A percentile compares a stretch with the other conserved stretches of the same genome.
Evolutionary conservation across 768 basidiomycete species (phyloP).

Genomic region (Lactarius hengduanensis): DNA sequence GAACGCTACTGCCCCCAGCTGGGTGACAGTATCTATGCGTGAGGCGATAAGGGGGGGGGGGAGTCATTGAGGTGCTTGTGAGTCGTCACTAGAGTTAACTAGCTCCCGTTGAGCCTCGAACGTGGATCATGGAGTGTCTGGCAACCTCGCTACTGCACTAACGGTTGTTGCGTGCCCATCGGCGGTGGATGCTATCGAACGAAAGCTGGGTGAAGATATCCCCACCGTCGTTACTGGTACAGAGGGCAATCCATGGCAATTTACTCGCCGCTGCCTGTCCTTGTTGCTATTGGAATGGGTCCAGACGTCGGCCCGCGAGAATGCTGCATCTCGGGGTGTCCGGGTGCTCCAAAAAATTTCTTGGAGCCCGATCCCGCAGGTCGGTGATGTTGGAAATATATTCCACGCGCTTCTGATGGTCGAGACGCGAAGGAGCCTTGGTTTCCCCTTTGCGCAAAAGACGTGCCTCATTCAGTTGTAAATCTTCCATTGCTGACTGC

Average conservation of each 20-base stretch:
- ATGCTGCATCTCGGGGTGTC: conserved; percentile 1
- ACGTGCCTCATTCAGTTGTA: conserved; percentile 42
- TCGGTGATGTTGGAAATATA: conserved; percentile 22
- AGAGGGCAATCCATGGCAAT: neutral
- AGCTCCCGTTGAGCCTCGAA: conserved; percentile 7
- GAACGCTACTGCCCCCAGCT: conserved; percentile 7
- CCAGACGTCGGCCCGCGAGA: neutral
- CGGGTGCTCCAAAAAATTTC: neutral
- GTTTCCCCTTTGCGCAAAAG: conserved; percentile 37
- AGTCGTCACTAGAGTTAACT: neutral
- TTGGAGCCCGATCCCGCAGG: conserved; percentile 3
- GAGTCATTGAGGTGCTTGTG: neutral
- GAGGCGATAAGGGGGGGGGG: conserved; percentile 18
- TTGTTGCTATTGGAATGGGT: neutral
- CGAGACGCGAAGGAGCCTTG: conserved; percentile 32
- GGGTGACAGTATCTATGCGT: conserved; percentile 15
- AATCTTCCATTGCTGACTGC: conserved; percentile 36
- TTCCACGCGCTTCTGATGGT: conserved; percentile 8
- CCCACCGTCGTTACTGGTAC: neutral
- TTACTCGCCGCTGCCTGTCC: neutral
- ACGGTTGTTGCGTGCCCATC: neutral
- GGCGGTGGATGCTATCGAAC: neutral
- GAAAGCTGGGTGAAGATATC: neutral
- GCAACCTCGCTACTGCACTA: neutral
- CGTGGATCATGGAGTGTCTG: neutral